These are phyloP conservation scores for Lepidium africanum DNA, from an alignment of 345 rosid species.

Conservation along the genomic window DNA sequence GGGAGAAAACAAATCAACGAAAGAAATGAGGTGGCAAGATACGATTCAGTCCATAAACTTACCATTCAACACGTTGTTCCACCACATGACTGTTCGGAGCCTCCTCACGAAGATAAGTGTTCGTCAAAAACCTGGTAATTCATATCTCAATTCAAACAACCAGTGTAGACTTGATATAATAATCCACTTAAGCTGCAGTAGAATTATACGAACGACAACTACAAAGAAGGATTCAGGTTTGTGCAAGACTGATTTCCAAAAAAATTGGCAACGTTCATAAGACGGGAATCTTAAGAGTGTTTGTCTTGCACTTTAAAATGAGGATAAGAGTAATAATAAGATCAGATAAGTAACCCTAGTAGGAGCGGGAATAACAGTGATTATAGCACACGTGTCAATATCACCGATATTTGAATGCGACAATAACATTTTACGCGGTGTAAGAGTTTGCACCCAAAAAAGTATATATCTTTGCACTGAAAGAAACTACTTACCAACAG, in stretches of 20 bases:
- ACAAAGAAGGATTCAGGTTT: neutral
- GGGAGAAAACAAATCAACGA: neutral
- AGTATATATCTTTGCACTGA: neutral
- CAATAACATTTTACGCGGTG: neutral
- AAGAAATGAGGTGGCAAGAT: neutral
- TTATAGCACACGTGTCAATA: neutral
- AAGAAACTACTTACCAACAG: slow-evolving; percentile 65
- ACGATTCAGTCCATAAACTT: slow-evolving; percentile 35
- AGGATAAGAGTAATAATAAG: neutral
- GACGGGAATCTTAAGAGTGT: neutral
- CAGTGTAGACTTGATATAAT: neutral
- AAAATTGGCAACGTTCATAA: neutral
- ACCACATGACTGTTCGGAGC: slow-evolving; percentile 96
- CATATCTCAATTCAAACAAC: slow-evolving; percentile 10
- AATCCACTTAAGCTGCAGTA: neutral
- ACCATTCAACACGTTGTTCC: slow-evolving; percentile 98
- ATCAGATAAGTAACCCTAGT: neutral
- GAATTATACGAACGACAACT: neutral
- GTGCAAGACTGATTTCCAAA: neutral
- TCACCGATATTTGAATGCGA: neutral
- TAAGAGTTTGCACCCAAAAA: neutral
- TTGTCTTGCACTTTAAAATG: neutral
- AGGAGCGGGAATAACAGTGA: neutral
- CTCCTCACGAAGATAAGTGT: slow-evolving; percentile 94
- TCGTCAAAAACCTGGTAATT: slow-evolving; percentile 75